Evolutionary conservation across 805 yeast species (phyloP).

Genomic region (Grigorovia yakushimaensis): DNA sequence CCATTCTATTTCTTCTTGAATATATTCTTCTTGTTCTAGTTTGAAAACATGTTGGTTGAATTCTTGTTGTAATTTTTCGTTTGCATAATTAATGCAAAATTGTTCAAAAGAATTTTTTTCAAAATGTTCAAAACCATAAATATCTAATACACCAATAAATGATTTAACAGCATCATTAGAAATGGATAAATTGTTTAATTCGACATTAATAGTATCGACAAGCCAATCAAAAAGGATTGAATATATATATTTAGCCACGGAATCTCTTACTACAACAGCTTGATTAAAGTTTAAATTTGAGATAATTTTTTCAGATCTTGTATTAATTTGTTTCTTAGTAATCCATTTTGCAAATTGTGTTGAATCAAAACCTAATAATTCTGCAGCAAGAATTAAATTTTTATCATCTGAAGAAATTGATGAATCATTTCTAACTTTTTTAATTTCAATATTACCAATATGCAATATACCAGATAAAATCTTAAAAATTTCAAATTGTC

Average conservation of each 20-base stretch:
- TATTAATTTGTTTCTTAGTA: constrained; percentile 80
- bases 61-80: constrained; percentile 94
- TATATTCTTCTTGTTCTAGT: constrained; percentile 91
- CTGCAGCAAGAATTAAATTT: constrained; percentile 71
- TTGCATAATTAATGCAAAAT: constrained; percentile 94
- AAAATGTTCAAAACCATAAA: constrained; percentile 95
- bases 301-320: constrained; percentile 87
- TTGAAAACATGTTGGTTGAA: constrained; percentile 97
- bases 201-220: constrained; percentile 65
- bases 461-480: constrained; percentile 83
- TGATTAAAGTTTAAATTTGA: constrained; percentile 76
- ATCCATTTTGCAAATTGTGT: constrained; percentile 78
- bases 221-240: constrained; percentile 93
- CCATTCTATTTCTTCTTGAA: constrained; percentile 92
- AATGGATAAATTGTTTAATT: constrained; percentile 66
- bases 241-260: constrained; percentile 89
- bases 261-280: constrained; percentile 87
- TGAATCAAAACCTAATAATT: constrained; percentile 73
- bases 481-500: constrained; percentile 62
- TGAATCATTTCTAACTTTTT: constrained; percentile 80
- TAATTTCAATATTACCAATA: constrained; percentile 84
- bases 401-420: constrained; percentile 67
- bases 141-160: constrained; percentile 94
- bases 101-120: constrained; percentile 92
- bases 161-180: constrained; percentile 42